Base-by-base conservation (phyloP, 192 early-diverging fungal genomes). In the Helicostylum pulchrum region DNA sequence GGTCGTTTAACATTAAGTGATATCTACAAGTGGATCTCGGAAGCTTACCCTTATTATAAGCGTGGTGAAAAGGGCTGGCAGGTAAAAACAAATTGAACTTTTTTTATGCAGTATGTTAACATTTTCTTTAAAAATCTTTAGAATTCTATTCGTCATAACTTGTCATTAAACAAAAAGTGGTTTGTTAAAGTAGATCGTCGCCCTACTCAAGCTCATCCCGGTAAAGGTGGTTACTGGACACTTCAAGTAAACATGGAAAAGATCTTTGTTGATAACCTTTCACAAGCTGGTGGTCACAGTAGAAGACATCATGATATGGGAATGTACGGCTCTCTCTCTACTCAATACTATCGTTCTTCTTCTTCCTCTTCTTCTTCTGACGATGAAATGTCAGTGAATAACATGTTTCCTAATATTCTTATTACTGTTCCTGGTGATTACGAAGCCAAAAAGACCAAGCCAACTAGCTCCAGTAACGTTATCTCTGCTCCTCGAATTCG, bases 91-190 rank as follows among this genome's bases (percentile, higher is more conserved):
- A 26, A 21, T 21, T 53, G 21, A 19, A 26, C 2, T 53, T 26
- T 21, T 23, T 21, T 26, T 53, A 17, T 48, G 3, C 12, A 11
- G 2, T 53, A 7, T 3, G 7, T 53, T 7, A 26, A 11, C 31
- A 49, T 61, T 30, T 32, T 48, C 3, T 32, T 36, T 34, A 10
- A 47, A 34, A 7, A 14, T 61, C 43, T 49, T 7, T 14, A 93
- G 84, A 96, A 95, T 75, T 95, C 93, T 2, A 88, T 96, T 50
- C 80, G 94, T 12, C 93, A 96, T 71, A 93, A 93, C 64, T 78
- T 96, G 19, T 91, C 90, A 10, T 80, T 94, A 12, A 95, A 95
- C 65, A 86, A 86, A 61, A 61, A 62, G 20, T 81, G 77, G 32
- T 96, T 96, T 64, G 74, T 82, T 17, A 88, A 90, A 61, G 74